Percentiles rank a stretch among this genome's conserved stretches.
Conservation (phyloP, 768 basidiomycete species). For the Hygrophorus russula region DNA sequence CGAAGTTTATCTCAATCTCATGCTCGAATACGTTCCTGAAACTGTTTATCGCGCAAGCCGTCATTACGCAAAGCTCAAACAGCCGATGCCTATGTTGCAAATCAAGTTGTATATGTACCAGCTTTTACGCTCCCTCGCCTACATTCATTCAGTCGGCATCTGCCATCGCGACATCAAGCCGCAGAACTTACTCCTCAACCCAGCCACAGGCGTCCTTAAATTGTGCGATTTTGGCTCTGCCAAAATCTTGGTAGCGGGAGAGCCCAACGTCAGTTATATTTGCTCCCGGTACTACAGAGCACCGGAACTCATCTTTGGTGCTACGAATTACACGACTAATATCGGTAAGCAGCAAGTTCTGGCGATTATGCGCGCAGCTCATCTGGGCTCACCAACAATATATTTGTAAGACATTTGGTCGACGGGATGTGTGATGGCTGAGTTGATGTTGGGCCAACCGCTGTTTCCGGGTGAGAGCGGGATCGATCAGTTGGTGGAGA, state of each 20-base stretch:
- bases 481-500: conserved; percentile 98
- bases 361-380: neutral
- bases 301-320: conserved; percentile 98
- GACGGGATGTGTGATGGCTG: conserved; percentile 99
- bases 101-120: conserved; percentile 99
- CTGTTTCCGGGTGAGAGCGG: conserved; percentile 98
- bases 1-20: conserved; percentile 98
- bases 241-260: conserved; percentile 95
- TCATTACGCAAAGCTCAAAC: conserved; percentile 99
- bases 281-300: conserved; percentile 99
- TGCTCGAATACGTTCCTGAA: conserved; percentile 98
- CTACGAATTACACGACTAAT: conserved; percentile 99
- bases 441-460: conserved; percentile 97
- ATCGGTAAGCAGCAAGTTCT: conserved; percentile 57
- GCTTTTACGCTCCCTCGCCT: conserved; percentile 93
- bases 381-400: neutral
- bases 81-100: conserved; percentile 99
- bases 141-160: conserved; percentile 99
- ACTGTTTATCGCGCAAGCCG: conserved; percentile 98
- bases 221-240: conserved; percentile 99
- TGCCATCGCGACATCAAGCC: conserved; percentile 99
- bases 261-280: conserved; percentile 99
- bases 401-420: conserved; percentile 84
- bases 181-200: conserved; percentile 96
- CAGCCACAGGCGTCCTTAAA: conserved; percentile 92